phyloP scores from a whole-genome alignment of 2,329 filamentous ascomycete genomes.

The Phyllosticta paracitricarpa region DNA sequence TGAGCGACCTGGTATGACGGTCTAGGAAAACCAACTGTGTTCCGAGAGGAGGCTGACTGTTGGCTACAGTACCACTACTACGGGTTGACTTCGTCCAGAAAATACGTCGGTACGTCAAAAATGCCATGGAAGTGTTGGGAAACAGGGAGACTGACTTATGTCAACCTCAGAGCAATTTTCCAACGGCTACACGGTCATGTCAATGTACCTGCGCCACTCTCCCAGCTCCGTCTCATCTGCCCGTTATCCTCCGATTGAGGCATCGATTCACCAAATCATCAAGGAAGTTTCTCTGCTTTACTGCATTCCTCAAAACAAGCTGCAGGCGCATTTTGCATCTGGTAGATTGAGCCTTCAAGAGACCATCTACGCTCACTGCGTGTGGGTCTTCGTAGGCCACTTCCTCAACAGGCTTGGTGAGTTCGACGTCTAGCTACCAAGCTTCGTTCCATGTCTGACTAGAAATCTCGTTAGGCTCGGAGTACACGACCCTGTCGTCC shows the following conservation, averaged over 20 bases:
- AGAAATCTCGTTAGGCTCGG: constrained; percentile 40
- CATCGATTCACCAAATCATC: constrained; percentile 96
- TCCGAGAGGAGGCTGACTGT: not conserved
- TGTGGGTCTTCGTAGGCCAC: constrained; percentile 96
- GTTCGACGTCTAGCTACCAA: not conserved
- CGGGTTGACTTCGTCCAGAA: constrained; percentile 86
- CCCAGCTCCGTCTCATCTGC: constrained; percentile 45
- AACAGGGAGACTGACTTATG: constrained; percentile 21
- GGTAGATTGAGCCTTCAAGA: constrained; percentile 88
- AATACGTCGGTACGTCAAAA: constrained; percentile 58
- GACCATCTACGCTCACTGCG: constrained; percentile 92
- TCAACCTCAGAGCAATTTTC: constrained; percentile 68
- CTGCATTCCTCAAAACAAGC: constrained; percentile 95
- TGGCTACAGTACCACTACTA: constrained; percentile 76
- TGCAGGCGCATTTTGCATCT: constrained; percentile 78
- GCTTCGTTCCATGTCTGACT: not conserved
- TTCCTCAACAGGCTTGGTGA: constrained; percentile 81
- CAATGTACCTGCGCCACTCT: constrained; percentile 75
- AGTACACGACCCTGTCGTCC: constrained; percentile 79
- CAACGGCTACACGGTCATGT: constrained; percentile 96
- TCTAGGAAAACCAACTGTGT: no score
- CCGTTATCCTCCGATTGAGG: constrained; percentile 70
- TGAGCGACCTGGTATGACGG: constrained; percentile 59
- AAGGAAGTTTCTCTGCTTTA: constrained; percentile 96
- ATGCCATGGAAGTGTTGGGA: not conserved